Base-by-base conservation (phyloP, 2,329 filamentous ascomycete genomes). In the Purpureocillium takamizusanense region DNA sequence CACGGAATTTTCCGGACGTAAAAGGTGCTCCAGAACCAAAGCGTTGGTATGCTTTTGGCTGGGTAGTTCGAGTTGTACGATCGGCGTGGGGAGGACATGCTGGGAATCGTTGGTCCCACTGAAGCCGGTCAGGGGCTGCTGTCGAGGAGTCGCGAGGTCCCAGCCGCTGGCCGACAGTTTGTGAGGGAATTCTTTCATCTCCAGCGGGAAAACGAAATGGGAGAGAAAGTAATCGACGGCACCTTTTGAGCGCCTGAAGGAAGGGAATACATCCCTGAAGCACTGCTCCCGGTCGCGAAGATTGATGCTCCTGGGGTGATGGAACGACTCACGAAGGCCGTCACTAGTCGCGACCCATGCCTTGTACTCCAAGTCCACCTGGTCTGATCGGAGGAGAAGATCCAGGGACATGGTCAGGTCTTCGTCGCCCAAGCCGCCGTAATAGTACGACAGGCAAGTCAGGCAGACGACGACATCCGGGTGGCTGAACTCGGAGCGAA, bases 81-180 rank as follows among this genome's bases (percentile, higher is more conserved):
- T 64, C 2, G 48, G 57, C 0, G 78, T 48, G 0, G 80, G 79
- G 0, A 85, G 57, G 0, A 78, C 49, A 9, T 65, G 59, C 7
- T 64, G 55, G 0, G 70, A 73, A 45, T 84, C 80, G 25, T 76
- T 81, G 0, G 82, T 87, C 0, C 82, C 81, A 39, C 78, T 83
- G 49, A 87, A 87, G 0, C 82, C 83, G 0, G 76, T 79, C 0
- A 70, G 78, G 0, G 69, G 63, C 15, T 74, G 58, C 0, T 14
- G 6, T 39, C 70, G 78, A 4, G 35, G 35, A 29, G 60, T 51
- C 1, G 62, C 75, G 14, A 86, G 59, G 42, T 86, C 79, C 81
- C 81, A 86, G 0, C 78, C 81, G 0, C 80, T 85, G 0, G 76
- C 68, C 0, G 74, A 77, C 0, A 86, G 56, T 42, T 84, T 86